Conservation (phyloP, 2,329 filamentous ascomycete genomes). For the Cladosporium velox region DNA sequence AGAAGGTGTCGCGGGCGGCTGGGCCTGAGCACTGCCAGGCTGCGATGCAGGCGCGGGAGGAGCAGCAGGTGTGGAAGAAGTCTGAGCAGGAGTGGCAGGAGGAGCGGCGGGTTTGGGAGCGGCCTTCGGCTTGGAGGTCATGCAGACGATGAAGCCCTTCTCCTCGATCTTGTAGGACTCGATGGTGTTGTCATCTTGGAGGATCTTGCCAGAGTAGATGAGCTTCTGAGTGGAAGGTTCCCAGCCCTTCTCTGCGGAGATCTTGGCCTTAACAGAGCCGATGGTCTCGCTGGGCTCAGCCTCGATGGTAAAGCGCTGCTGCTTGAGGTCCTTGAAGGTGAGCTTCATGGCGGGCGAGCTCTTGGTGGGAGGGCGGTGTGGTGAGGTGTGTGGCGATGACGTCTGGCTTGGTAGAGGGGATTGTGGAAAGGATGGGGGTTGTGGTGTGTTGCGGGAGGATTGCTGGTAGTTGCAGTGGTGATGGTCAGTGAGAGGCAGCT, state of each 20-base stretch:
- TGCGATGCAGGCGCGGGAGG: constrained; percentile 61
- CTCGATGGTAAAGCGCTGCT: constrained; percentile 96
- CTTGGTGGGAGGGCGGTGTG: not conserved
- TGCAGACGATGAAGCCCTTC: constrained; percentile 99
- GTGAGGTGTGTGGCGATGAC: not conserved
- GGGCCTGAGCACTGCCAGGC: constrained; percentile 51
- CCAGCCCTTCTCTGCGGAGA: constrained; percentile 90
- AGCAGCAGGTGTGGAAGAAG: constrained; percentile 39
- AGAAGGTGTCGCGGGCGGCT: constrained; percentile 54
- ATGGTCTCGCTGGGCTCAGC: constrained; percentile 91
- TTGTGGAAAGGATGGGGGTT: not conserved
- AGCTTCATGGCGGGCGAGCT: constrained; percentile 58
- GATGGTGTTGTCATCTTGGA: constrained; percentile 96
- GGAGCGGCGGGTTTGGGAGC: constrained; percentile 51
- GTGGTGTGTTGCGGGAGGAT: not conserved
- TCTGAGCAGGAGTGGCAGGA: constrained; percentile 59
- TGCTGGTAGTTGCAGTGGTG: constrained; percentile 4
- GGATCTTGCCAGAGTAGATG: constrained; percentile 98
- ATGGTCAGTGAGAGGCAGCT: not conserved
- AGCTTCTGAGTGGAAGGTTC: constrained; percentile 88
- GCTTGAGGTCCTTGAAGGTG: constrained; percentile 89
- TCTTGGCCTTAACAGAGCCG: constrained; percentile 87
- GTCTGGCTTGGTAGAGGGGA: not conserved
- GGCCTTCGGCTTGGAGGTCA: constrained; percentile 91
- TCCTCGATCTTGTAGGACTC: constrained; percentile 98